A percentile compares a stretch with the other conserved stretches of the same genome.
phyloP scores from a whole-genome alignment of 2,329 filamentous ascomycete species.

The Drechslera avenae region DNA sequence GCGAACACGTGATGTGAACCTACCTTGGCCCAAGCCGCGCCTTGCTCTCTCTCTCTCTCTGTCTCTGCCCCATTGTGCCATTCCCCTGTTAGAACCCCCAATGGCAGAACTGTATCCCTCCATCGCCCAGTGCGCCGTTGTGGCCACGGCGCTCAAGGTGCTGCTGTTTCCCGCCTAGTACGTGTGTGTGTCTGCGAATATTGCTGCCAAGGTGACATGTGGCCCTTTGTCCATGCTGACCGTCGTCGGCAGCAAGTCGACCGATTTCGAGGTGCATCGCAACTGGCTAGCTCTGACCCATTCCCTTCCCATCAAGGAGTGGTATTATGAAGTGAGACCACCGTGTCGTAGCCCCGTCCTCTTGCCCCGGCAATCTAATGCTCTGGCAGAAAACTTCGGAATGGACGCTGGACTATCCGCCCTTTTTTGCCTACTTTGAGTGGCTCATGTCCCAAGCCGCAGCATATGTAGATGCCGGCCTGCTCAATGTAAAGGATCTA shows the following conservation, averaged over 20 bases:
- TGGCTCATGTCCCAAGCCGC: constrained; percentile 86
- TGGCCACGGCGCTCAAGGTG: constrained; percentile 87
- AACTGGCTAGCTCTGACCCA: constrained; percentile 98
- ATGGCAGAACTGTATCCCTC: constrained; percentile 87
- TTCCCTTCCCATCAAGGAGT: constrained; percentile 82
- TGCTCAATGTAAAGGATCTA: constrained; percentile 81
- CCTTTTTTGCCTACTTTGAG: constrained; percentile 97
- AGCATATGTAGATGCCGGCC: constrained; percentile 74
- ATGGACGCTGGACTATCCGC: constrained; percentile 99
- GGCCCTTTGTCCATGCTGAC: constrained; percentile 28
- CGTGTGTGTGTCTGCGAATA: constrained; percentile 55
- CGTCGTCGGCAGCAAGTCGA: constrained; percentile 76
- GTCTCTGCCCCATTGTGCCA: constrained; percentile 26
- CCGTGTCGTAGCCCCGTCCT: not conserved
- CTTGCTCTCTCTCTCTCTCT: no score
- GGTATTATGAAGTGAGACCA: constrained; percentile 80
- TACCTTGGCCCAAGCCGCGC: constrained; percentile 1
- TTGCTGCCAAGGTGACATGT: not conserved
- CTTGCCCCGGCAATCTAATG: constrained; percentile 16
- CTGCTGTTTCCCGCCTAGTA: constrained; percentile 95
- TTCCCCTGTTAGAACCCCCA: constrained; percentile 27
- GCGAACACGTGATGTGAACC: constrained; percentile 24
- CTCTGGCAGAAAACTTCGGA: constrained; percentile 77
- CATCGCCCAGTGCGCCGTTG: constrained; percentile 83
- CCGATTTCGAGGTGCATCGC: constrained; percentile 97